Evolutionary conservation across 306 rosid species (phyloP).

Genomic region (Sophora flavescens): DNA sequence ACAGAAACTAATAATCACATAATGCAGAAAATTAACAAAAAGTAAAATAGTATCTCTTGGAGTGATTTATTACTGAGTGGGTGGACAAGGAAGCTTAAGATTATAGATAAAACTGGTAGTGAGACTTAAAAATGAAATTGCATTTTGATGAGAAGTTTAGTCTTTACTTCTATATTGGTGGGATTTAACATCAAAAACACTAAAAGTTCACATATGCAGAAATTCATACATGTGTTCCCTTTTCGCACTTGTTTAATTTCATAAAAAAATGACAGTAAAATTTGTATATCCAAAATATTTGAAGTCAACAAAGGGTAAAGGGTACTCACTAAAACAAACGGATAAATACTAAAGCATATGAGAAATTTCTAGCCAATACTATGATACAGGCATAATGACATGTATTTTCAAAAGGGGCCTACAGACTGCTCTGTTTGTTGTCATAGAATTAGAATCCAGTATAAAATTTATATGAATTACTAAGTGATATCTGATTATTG

Average conservation of each 20-base stretch:
- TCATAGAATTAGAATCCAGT: conserved; percentile 26
- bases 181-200: conserved; percentile 9
- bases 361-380: conserved; percentile 10
- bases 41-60: not conserved
- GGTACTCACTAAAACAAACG: not conserved
- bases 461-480: conserved; percentile 13
- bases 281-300: conserved; percentile 8
- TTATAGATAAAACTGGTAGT: not conserved
- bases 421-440: not conserved
- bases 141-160: conserved; percentile 8
- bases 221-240: conserved; percentile 26
- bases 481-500: conserved; percentile 15
- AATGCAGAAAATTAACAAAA: conserved; percentile 14
- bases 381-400: conserved; percentile 15
- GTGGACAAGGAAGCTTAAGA: not conserved
- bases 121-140: conserved; percentile 3
- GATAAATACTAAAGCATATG: conserved; percentile 10
- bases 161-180: conserved; percentile 2
- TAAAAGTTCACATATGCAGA: not conserved
- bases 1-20: conserved; percentile 11
- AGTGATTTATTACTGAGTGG: conserved; percentile 4
- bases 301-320: conserved; percentile 13
- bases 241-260: not conserved
- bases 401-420: conserved; percentile 12
- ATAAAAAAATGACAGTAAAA: not conserved